Evolutionary conservation across 371 early-diverging fungal species (phyloP).

Genomic region (Mortierella sp.): DNA sequence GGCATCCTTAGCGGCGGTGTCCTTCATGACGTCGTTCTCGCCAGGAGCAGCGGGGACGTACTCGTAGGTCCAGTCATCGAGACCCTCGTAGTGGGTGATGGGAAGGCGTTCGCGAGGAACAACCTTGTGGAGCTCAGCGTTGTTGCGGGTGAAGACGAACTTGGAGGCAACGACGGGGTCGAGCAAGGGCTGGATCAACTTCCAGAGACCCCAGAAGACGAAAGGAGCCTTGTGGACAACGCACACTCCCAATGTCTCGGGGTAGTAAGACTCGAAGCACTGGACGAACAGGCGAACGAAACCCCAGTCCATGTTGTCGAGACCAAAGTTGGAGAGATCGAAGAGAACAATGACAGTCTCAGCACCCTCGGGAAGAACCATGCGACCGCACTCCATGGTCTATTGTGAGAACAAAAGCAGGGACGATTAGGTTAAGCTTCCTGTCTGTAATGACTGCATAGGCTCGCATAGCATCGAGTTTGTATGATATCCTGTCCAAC

Average conservation of each 20-base stretch:
- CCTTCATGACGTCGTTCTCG: slow-evolving; percentile 44
- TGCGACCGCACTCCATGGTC: slow-evolving; percentile 84
- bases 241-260: slow-evolving; percentile 87
- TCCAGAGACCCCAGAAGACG: slow-evolving; percentile 89
- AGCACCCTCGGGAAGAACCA: slow-evolving; percentile 72
- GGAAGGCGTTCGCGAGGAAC: slow-evolving; percentile 51
- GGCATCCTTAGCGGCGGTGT: slow-evolving; percentile 36
- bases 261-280: slow-evolving; percentile 90
- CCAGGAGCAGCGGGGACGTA: slow-evolving; percentile 34
- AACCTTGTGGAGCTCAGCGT: slow-evolving; percentile 67
- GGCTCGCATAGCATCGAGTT: background rate
- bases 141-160: slow-evolving; percentile 77
- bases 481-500: background rate
- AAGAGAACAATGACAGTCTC: slow-evolving; percentile 84
- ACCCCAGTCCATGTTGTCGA: slow-evolving; percentile 87
- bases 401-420: background rate
- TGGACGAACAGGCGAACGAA: slow-evolving; percentile 83
- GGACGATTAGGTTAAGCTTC: background rate
- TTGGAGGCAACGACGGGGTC: slow-evolving; percentile 94
- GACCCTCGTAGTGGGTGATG: slow-evolving; percentile 51
- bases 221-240: slow-evolving; percentile 89
- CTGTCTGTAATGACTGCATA: background rate
- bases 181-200: slow-evolving; percentile 79
- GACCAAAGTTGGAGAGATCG: slow-evolving; percentile 83
- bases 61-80: slow-evolving; percentile 52